A percentile compares a stretch with the other conserved stretches of the same genome.
Conservation (phyloP, 148 eudicot species). For the Beta vulgaris region DNA sequence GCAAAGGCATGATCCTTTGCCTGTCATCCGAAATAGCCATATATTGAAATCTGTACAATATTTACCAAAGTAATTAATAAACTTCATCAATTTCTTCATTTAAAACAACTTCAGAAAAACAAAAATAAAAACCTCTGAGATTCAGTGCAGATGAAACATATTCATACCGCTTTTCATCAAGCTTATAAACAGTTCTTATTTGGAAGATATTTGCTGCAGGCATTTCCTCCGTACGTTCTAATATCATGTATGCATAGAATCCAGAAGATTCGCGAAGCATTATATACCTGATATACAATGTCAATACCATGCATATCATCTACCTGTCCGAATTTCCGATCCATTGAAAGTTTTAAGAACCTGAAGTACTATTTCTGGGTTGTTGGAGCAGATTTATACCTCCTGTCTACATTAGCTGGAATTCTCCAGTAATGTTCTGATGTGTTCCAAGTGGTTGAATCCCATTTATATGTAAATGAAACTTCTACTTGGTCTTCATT, state of each 20-base stretch:
- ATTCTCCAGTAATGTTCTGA: slow-evolving; percentile 19
- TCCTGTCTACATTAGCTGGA: slow-evolving; percentile 52
- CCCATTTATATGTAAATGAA: slow-evolving; percentile 49
- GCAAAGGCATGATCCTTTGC: slow-evolving; percentile 66
- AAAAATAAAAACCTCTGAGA: not conserved
- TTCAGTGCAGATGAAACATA: not conserved
- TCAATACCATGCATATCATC: not conserved
- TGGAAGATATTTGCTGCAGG: slow-evolving; percentile 38
- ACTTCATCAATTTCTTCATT: not conserved
- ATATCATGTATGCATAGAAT: slow-evolving; percentile 47
- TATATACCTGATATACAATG: slow-evolving; percentile 37
- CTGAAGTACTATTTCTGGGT: not conserved
- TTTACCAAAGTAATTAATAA: not conserved
- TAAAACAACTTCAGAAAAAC: not conserved
- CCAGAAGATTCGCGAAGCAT: slow-evolving; percentile 51
- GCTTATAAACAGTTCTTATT: slow-evolving; percentile 54
- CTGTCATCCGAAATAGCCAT: slow-evolving; percentile 69
- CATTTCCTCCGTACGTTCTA: slow-evolving; percentile 45
- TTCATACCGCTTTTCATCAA: slow-evolving; percentile 28
- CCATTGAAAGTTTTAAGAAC: no score
- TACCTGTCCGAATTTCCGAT: not conserved
- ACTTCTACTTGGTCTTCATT: slow-evolving; percentile 53
- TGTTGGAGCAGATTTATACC: slow-evolving; percentile 37
- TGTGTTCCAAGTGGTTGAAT: slow-evolving; percentile 29
- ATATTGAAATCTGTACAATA: slow-evolving; percentile 55